A percentile compares a stretch with the other conserved stretches of the same genome.
Conservation (phyloP, 768 basidiomycete species). For the Hygrophorus russula region DNA sequence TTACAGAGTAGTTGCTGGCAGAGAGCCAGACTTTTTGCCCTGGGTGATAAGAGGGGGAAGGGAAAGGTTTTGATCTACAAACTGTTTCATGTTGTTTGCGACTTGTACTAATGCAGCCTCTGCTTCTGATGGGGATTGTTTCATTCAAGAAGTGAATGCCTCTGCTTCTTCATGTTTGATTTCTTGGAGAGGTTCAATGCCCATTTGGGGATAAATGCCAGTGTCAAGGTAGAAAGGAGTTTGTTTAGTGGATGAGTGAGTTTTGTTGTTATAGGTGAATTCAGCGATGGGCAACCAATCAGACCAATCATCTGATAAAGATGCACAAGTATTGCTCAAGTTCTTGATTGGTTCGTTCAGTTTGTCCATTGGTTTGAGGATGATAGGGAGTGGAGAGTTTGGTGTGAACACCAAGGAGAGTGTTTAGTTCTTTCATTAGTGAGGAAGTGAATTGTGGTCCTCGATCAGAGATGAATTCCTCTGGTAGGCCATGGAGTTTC, state of each 20-base stretch:
- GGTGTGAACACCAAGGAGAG: constrained; percentile 19
- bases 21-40: constrained; percentile 12
- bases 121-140: constrained; percentile 7
- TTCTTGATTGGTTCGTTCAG: constrained; percentile 20
- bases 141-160: constrained; percentile 8
- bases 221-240: constrained; percentile 9
- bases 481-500: constrained; percentile 16
- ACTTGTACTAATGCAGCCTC: constrained; percentile 10
- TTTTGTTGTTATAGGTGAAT: constrained; percentile 9
- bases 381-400: constrained; percentile 31
- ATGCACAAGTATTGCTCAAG: too few species aligned
- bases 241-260: constrained; percentile 6
- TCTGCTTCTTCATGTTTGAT: constrained; percentile 2
- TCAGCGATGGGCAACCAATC: constrained; percentile 4
- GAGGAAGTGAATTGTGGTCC: constrained; percentile 20
- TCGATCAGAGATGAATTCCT: constrained; percentile 16
- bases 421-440: constrained; percentile 21
- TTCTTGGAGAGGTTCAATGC: constrained; percentile 1
- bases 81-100: constrained; percentile 9
- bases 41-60: constrained; percentile 4
- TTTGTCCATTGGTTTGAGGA: constrained; percentile 27
- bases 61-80: constrained; percentile 6
- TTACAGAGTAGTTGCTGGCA: constrained; percentile 3
- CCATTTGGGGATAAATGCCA: constrained; percentile 8
- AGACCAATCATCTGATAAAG: constrained; percentile 17